Conservation (phyloP, 2,329 filamentous ascomycete species). For the Eutypa lata region DNA sequence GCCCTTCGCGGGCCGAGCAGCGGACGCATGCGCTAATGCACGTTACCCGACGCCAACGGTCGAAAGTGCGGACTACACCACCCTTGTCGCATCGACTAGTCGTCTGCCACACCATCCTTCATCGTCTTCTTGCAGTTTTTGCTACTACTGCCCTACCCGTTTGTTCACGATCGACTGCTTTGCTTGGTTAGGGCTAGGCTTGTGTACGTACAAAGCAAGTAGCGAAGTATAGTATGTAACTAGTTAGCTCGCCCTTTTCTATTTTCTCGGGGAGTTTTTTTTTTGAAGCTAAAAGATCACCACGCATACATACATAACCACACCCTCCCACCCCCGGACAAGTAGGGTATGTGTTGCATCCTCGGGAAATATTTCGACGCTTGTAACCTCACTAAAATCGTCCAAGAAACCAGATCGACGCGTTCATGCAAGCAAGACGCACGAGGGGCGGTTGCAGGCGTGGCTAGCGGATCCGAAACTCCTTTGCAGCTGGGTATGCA, state of each 20-base stretch:
- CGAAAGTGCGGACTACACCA: background rate
- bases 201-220: too few species aligned
- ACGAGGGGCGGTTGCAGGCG: background rate
- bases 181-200: too few species aligned
- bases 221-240: too few species aligned
- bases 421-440: background rate
- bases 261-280: too few species aligned
- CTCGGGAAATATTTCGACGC: background rate
- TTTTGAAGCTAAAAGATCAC: too few species aligned
- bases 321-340: background rate
- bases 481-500: background rate
- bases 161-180: too few species aligned
- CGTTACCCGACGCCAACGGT: slow-evolving; percentile 1
- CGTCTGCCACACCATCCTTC: background rate
- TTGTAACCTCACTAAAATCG: background rate
- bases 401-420: background rate
- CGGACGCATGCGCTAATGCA: background rate
- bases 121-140: background rate
- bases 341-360: background rate
- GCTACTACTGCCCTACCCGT: too few species aligned
- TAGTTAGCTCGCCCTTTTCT: too few species aligned
- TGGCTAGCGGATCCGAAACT: background rate
- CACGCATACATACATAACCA: background rate
- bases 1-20: background rate
- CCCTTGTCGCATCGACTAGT: background rate